Base-by-base conservation (phyloP, 2,329 filamentous ascomycete genomes). In the Graphiopsis chlorocephala region DNA sequence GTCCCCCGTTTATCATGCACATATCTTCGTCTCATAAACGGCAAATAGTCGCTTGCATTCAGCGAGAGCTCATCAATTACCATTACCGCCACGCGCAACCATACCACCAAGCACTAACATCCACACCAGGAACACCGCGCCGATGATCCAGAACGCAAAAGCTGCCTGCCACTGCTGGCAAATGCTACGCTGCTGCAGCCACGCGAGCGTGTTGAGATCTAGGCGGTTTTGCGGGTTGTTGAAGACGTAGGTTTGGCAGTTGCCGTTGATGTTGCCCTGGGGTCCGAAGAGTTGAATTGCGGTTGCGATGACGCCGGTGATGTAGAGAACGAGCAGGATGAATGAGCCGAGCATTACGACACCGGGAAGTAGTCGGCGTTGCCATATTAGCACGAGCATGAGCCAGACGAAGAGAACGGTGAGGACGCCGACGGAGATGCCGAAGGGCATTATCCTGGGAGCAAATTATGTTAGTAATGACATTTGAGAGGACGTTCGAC, bases 81-180 rank as follows among this genome's bases (percentile, higher is more conserved):
- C 72, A 60, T 68, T 67, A 17, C 70, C 71, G 42, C 71, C 72
- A 52, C 71, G 67, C 29, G 73, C 73, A 12, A 76, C 74, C 70
- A 70, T 73, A 60, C 67, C 66, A 23, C 71, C 84, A 80, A 89
- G 84, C 56, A 89, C 76, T 73, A 88, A 85, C 85, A 89, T 87
- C 84, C 86, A 89, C 25, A 88, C 73, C 72, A 88, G 82, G 70
- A 89, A 87, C n/a, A 88, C 82, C 0, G 81, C 81, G 45, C 86
- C 86, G 17, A 89, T 80, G 63, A 89, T 83, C 78, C 86, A 87
- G 70, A 88, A 88, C 11, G 85, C 84, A 70, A 89, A 89, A 3
- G 81, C 83, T 0, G 86, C 85, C 70, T 84, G 82, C 87, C 87
- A 89, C 72, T 83, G 85, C 72, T 85, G 83, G 73, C 86, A 89